phyloP scores from a whole-genome alignment of 2,329 filamentous ascomycete species.

The Periconia sp. region DNA sequence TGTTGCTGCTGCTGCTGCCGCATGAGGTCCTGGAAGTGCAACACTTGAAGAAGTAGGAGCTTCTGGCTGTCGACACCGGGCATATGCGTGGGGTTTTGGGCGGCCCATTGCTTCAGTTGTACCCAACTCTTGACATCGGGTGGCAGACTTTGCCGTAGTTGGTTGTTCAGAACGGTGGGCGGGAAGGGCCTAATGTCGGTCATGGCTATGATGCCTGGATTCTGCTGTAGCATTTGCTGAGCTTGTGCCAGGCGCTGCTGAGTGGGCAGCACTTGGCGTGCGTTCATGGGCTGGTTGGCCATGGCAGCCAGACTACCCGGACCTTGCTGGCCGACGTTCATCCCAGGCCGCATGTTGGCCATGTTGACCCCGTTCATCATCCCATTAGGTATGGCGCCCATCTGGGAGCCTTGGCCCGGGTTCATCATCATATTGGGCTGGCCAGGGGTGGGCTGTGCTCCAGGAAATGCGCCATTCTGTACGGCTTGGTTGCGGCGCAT shows the following conservation, averaged over 20 bases:
- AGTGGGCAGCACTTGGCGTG: conserved; percentile 32
- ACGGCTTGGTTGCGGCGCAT: conserved; percentile 29
- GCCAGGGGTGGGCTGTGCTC: conserved; percentile 23
- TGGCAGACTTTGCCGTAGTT: conserved; percentile 47
- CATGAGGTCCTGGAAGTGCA: conserved; percentile 53
- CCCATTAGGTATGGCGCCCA: conserved; percentile 27
- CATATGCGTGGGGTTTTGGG: conserved; percentile 48
- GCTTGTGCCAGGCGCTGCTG: conserved; percentile 34
- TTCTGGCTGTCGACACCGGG: conserved; percentile 34
- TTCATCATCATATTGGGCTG: conserved; percentile 42
- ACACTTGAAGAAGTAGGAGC: conserved; percentile 44
- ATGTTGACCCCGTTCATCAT: conserved; percentile 39
- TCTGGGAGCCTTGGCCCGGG: conserved; percentile 28
- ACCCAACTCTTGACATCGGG: conserved; percentile 62
- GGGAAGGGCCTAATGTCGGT: conserved; percentile 41
- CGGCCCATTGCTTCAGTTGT: conserved; percentile 61
- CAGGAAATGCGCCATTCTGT: conserved; percentile 27
- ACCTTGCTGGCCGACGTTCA: conserved; percentile 35
- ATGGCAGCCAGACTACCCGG: conserved; percentile 27
- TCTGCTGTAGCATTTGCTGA: conserved; percentile 34
- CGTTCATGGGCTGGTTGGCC: too few species aligned
- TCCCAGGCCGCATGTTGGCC: conserved; percentile 26
- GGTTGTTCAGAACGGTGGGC: conserved; percentile 31
- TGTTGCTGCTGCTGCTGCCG: conserved; percentile 32
- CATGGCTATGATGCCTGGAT: conserved; percentile 40